These are phyloP conservation scores for Irpex sp. DNA, from an alignment of 1,284 basidiomycete species.

Conservation along the genomic window DNA sequence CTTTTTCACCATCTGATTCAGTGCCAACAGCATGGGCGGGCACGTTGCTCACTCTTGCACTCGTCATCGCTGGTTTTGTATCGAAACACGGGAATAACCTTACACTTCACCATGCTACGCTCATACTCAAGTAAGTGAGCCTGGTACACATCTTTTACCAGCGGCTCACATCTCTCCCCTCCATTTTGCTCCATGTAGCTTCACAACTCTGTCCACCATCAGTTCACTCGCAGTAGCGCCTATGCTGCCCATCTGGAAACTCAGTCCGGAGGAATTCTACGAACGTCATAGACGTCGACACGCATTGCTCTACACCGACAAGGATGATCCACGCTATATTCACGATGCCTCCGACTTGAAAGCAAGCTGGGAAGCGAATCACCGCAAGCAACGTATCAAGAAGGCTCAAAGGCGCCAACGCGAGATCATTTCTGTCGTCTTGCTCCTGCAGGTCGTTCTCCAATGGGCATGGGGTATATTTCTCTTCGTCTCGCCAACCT, in stretches of 20 bases:
- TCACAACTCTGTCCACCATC: slow-evolving; percentile 28
- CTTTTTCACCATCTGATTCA: slow-evolving; percentile 26
- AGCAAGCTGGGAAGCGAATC: slow-evolving; percentile 13
- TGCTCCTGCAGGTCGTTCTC: slow-evolving; percentile 28
- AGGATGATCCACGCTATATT: slow-evolving; percentile 2
- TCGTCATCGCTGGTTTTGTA: slow-evolving; percentile 27
- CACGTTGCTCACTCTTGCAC: slow-evolving; percentile 24
- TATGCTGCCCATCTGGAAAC: slow-evolving; percentile 25
- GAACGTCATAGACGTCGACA: slow-evolving; percentile 18
- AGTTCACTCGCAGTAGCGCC: slow-evolving; percentile 28
- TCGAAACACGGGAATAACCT: slow-evolving; percentile 19
- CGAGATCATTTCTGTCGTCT: slow-evolving; percentile 23
- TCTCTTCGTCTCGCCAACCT: slow-evolving; percentile 24
- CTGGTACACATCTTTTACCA: not conserved
- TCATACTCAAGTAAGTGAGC: slow-evolving; percentile 24
- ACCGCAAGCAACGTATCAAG: slow-evolving; percentile 16
- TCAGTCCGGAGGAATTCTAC: slow-evolving; percentile 22
- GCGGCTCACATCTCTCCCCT: not conserved
- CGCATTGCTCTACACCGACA: slow-evolving; percentile 13
- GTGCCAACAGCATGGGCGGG: slow-evolving; percentile 28
- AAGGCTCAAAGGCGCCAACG: slow-evolving; percentile 21
- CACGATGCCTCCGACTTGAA: slow-evolving; percentile 9
- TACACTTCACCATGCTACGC: slow-evolving; percentile 26
- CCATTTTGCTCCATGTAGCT: slow-evolving; percentile 16
- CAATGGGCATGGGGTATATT: slow-evolving; percentile 30